Evolutionary conservation across 2,329 filamentous ascomycete species (phyloP), one percentile per base, ranked within the genome.

Genomic region (Fusarium verticillioides): DNA sequence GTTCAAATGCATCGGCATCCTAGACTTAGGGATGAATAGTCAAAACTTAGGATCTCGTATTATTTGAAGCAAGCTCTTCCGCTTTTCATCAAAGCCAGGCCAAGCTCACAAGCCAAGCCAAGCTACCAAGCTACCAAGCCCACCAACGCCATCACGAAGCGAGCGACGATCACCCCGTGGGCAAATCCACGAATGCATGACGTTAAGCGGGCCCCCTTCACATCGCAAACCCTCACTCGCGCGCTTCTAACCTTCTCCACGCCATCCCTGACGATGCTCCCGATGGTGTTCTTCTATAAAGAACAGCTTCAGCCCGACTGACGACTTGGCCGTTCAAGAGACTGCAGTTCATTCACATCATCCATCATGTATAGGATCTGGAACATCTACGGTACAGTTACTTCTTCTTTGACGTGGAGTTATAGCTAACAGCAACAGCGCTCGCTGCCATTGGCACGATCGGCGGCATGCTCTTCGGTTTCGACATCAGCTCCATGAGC

Each of bases 401-500:
- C 9, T 21, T 5, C 9, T 36, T 10, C 9, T 8, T 36, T 3
- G 6, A 34, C 32, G 12, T 34, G 12, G 32, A 13, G 3, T 4
- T 9, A 10, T 26, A 9, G 60, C 72, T 74, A 63, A 79, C 60
- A 42, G 4, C 5, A 30, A 8, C 37, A 83, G 81, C 80, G 3
- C 77, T 83, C 54, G 81, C 81, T 65, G 81, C 80, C 78, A 77
- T 83, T 56, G 82, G 81, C 78, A 84, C 82, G 67, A 83, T 84
- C 57, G 83, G 83, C 70, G 83, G 83, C 60, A 82, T 83, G 78
- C 80, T 84, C 39, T 88, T 88, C 72, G 87, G 86, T 64, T 90
- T 90, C 78, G 88, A 89, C 70, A 88, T 89, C 66, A 85, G 85
- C 34, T 89, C 87, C 64, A 89, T 89, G 85, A 87, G 85, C 21